Percentiles rank a stretch among this genome's conserved stretches.
Conservation (phyloP, 1,284 basidiomycete genomes). For the Pseudozyma thailandica region DNA sequence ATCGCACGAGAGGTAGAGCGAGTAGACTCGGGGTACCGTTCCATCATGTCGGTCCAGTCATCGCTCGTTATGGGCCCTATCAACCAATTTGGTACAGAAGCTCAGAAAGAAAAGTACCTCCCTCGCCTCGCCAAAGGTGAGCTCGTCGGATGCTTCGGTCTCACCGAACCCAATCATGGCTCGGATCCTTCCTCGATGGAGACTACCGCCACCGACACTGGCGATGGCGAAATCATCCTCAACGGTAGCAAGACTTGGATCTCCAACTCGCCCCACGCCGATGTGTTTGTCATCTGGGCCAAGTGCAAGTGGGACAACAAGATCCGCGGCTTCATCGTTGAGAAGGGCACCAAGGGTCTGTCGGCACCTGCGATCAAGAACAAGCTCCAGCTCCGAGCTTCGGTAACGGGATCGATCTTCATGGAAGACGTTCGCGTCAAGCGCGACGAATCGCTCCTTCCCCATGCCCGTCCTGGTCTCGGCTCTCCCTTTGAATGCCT, state of each 20-base stretch:
- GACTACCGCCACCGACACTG: constrained; percentile 84
- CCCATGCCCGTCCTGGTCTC: constrained; percentile 56
- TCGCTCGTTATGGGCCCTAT: constrained; percentile 99
- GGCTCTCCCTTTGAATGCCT: constrained; percentile 64
- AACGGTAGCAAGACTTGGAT: constrained; percentile 98
- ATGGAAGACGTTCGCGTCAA: constrained; percentile 71
- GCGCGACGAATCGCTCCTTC: constrained; percentile 52
- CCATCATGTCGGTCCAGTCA: constrained; percentile 94
- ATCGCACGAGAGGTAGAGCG: constrained; percentile 93
- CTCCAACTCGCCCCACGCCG: constrained; percentile 76
- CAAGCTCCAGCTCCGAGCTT: constrained; percentile 89
- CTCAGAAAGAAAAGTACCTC: constrained; percentile 90
- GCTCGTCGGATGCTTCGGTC: constrained; percentile 89
- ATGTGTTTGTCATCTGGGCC: constrained; percentile 92
- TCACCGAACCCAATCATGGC: constrained; percentile 96
- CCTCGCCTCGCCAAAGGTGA: constrained; percentile 88
- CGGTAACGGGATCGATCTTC: constrained; percentile 91
- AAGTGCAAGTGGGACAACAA: constrained; percentile 92
- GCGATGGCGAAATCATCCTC: constrained; percentile 81
- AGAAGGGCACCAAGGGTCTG: constrained; percentile 89
- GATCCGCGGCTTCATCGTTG: constrained; percentile 89
- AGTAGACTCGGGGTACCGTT: constrained; percentile 94
- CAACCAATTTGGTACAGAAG: constrained; percentile 84
- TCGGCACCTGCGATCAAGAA: constrained; percentile 88
- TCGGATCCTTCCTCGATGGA: constrained; percentile 95